phyloP scores from a whole-genome alignment of 768 basidiomycete species.

The Lactifluus subvellereus region DNA sequence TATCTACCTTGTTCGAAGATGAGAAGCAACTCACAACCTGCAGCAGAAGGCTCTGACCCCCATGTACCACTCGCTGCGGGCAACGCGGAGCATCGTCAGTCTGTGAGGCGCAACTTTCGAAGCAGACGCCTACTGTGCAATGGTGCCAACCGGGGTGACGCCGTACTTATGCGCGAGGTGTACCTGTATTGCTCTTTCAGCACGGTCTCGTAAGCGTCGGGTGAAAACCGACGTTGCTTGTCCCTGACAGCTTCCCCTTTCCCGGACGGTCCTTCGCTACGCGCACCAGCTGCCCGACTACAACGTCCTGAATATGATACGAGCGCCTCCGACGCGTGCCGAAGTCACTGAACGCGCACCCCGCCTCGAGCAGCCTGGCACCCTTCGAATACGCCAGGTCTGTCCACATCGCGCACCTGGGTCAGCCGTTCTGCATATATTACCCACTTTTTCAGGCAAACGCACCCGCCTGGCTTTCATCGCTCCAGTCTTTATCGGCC shows the following conservation, averaged over 20 bases:
- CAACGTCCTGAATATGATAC: slow-evolving; percentile 67
- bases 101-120: neutral
- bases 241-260: slow-evolving; percentile 63
- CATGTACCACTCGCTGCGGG: slow-evolving; percentile 83
- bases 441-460: neutral
- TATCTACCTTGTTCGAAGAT: slow-evolving; percentile 43
- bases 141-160: slow-evolving; percentile 67
- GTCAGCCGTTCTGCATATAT: neutral
- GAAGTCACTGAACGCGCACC: slow-evolving; percentile 77
- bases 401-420: slow-evolving; percentile 29
- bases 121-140: slow-evolving; percentile 63
- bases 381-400: slow-evolving; percentile 74
- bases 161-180: slow-evolving; percentile 77
- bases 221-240: slow-evolving; percentile 71
- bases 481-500: slow-evolving; percentile 75
- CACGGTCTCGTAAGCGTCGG: neutral
- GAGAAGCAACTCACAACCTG: neutral
- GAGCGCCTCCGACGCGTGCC: slow-evolving; percentile 80
- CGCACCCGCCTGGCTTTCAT: slow-evolving; percentile 75
- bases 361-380: slow-evolving; percentile 50
- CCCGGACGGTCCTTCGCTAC: slow-evolving; percentile 49
- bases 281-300: slow-evolving; percentile 61
- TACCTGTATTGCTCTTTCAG: slow-evolving; percentile 42
- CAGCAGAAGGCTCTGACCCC: slow-evolving; percentile 43
- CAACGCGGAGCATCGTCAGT: slow-evolving; percentile 1